Percentiles rank a stretch among this genome's conserved stretches.
phyloP scores from a whole-genome alignment of 73 alveolate species.

The Symbiodinium natans region DNA sequence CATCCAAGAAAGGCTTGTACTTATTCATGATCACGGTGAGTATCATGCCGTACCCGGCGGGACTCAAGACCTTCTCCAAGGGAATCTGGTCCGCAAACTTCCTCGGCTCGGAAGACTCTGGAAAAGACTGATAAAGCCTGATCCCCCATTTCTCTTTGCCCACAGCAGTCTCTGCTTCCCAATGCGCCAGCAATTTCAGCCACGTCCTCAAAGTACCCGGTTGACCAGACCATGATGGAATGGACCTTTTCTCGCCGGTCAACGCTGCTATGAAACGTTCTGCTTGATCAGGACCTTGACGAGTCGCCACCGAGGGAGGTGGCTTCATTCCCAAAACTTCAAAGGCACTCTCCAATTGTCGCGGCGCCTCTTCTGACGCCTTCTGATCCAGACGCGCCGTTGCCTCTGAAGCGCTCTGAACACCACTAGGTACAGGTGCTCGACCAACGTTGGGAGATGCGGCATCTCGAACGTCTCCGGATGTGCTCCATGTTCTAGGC shows the following conservation, averaged over 20 bases:
- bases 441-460: too few species aligned
- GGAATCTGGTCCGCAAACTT: not conserved
- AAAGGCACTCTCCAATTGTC: not conserved
- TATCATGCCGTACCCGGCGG: not conserved
- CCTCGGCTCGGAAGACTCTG: not conserved
- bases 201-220: not conserved
- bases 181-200: not conserved
- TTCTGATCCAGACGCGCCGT: not conserved
- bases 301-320: not conserved
- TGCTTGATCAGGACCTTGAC: not conserved
- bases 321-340: not conserved
- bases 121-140: not conserved
- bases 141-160: conserved; percentile 29
- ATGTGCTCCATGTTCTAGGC: too few species aligned
- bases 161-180: not conserved
- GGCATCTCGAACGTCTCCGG: too few species aligned
- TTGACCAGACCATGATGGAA: conserved; percentile 26
- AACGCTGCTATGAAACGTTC: not conserved
- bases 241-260: not conserved
- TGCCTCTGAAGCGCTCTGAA: not conserved
- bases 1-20: conserved; percentile 13
- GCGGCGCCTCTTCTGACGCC: not conserved
- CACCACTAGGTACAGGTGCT: too few species aligned
- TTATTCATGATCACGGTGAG: not conserved
- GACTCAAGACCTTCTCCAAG: not conserved